phyloP scores from a whole-genome alignment of 1,284 basidiomycete species.

The Testicularia cyperi region DNA sequence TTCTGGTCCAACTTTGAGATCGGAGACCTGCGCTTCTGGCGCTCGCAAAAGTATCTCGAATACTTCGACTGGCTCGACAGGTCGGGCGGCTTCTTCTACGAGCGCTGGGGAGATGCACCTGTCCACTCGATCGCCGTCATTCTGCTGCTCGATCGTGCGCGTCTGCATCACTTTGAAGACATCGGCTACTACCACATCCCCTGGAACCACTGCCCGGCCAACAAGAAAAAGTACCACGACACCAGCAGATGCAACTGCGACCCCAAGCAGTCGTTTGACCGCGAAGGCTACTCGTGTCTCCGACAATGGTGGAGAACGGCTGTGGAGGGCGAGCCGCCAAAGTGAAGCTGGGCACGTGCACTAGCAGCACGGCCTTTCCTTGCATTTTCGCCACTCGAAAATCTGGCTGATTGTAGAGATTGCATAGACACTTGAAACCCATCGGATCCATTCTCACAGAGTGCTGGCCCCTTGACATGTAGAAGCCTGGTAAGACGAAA shows the following conservation, averaged over 20 bases:
- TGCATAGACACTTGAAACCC: no score
- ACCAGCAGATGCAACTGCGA: constrained; percentile 52
- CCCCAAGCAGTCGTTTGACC: constrained; percentile 49
- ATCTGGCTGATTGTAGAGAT: no score
- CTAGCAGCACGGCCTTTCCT: no score
- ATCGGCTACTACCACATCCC: constrained; percentile 57
- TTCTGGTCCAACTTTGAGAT: constrained; percentile 72
- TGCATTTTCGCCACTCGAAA: no score
- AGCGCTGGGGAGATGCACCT: constrained; percentile 81
- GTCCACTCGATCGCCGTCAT: constrained; percentile 60
- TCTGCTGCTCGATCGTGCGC: constrained; percentile 40
- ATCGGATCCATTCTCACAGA: no score
- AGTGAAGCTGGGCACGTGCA: no score
- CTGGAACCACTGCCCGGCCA: constrained; percentile 52
- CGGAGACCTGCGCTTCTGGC: constrained; percentile 73
- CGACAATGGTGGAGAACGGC: constrained; percentile 47
- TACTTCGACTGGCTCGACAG: constrained; percentile 79
- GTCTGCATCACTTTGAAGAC: constrained; percentile 47
- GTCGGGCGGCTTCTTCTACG: constrained; percentile 68
- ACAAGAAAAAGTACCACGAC: constrained; percentile 51
- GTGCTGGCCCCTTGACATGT: no score
- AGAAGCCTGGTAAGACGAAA: no score
- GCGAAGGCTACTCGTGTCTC: constrained; percentile 48
- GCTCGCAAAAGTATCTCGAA: constrained; percentile 72
- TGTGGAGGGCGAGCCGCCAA: constrained; percentile 41